Evolutionary conservation across 768 basidiomycete genomes (phyloP).

Genomic region (Lentinula raphanica): DNA sequence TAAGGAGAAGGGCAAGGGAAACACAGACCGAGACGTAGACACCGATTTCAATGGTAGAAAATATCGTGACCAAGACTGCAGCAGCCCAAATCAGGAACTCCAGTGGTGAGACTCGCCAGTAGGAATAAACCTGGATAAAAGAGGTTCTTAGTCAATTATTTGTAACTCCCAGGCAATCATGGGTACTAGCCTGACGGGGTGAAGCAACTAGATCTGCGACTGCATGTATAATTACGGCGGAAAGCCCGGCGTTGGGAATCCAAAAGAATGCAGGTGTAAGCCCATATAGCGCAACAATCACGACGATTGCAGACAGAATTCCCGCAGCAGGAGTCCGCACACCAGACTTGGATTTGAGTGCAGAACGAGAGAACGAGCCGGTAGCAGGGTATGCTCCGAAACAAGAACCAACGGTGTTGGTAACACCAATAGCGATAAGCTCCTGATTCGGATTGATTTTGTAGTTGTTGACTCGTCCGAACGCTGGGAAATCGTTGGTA

Average conservation of each 20-base stretch:
- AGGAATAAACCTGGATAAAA: conserved; percentile 68
- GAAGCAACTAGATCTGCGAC: conserved; percentile 84
- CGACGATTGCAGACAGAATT: conserved; percentile 77
- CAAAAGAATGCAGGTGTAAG: conserved; percentile 90
- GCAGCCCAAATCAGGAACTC: conserved; percentile 89
- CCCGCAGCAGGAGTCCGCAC: conserved; percentile 95
- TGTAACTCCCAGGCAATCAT: neutral
- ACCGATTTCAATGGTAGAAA: conserved; percentile 91
- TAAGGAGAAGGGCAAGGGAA: conserved; percentile 73
- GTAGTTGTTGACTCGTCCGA: conserved; percentile 92
- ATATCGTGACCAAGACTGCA: conserved; percentile 84
- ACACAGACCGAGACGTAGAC: conserved; percentile 84
- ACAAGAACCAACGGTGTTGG: conserved; percentile 84
- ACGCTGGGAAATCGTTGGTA: conserved; percentile 59
- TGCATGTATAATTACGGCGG: conserved; percentile 93
- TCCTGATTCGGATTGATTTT: conserved; percentile 93
- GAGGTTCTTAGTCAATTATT: neutral
- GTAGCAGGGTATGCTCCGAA: conserved; percentile 96
- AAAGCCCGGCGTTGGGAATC: conserved; percentile 78
- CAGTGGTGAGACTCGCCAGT: conserved; percentile 91
- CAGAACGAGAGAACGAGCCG: conserved; percentile 97
- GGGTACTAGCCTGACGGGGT: conserved; percentile 48
- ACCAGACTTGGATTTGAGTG: conserved; percentile 92
- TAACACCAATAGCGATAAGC: conserved; percentile 95
- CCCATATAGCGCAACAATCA: conserved; percentile 92